phyloP scores from a whole-genome alignment of 139 green algal genomes.

The Diplosphaera chodatii region DNA sequence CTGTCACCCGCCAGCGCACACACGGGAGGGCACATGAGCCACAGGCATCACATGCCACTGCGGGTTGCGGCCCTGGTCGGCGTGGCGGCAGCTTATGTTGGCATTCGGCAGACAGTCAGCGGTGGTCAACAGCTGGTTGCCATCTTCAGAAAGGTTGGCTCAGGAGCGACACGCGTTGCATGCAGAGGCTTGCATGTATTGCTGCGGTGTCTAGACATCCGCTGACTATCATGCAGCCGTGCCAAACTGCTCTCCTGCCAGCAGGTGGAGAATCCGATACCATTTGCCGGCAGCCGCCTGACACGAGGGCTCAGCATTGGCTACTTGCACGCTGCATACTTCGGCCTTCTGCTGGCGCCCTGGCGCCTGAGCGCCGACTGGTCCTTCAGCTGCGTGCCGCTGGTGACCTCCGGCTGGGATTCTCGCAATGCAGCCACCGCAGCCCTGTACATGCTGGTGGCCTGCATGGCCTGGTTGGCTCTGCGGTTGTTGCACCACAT shows the following conservation, averaged over 20 bases:
- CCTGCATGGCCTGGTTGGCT: not conserved
- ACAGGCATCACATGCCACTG: not conserved
- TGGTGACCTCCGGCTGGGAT: conserved; percentile 41
- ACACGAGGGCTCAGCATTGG: conserved; percentile 36
- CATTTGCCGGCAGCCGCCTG: conserved; percentile 37
- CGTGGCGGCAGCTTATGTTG: too few relatives aligned
- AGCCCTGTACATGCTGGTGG: conserved; percentile 38
- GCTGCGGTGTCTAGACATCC: too few relatives aligned
- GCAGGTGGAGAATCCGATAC: conserved; percentile 78
- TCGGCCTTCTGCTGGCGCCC: conserved; percentile 50
- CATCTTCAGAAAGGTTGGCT: conserved; percentile 69
- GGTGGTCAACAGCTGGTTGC: conserved; percentile 67
- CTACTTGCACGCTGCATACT: conserved; percentile 65
- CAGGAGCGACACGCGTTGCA: too few relatives aligned
- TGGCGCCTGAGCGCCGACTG: conserved; percentile 67
- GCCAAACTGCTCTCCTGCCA: not conserved
- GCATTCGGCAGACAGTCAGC: not conserved
- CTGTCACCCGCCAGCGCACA: not conserved
- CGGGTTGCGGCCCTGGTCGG: not conserved
- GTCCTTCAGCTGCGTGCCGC: conserved; percentile 65
- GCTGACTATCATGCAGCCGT: too few relatives aligned
- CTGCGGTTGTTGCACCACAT: not conserved
- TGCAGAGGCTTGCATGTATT: too few relatives aligned
- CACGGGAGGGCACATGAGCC: not conserved
- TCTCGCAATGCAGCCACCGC: conserved; percentile 39